Base-by-base conservation (phyloP, 148 eudicot genomes). In the Persicaria tinctoria region DNA sequence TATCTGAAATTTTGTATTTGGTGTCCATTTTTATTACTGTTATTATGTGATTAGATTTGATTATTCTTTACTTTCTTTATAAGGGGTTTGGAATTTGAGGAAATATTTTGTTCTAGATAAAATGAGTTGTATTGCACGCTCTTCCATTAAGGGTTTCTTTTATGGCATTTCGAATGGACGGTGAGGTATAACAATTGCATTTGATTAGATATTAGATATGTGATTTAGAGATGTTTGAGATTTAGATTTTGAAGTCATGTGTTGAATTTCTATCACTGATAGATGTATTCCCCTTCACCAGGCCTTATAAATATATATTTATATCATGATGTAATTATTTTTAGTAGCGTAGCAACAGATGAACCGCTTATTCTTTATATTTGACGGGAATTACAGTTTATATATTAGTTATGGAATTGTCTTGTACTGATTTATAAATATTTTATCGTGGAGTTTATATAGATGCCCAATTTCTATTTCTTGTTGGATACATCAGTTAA, bases 11-110 rank as follows among this genome's bases (percentile, higher is more conserved):
- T 72, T 51, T 18, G 45, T 62, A 32, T 59, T 13, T 23, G 13
- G 41, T 62, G 8, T 4, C 44, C 51, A 70, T 60, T 69, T 66
- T 59, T 59, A 32, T 6, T 54, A 18, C 5, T 18, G 4, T 51
- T 20, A 38, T 60, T 13, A 14, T 57, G 18, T 46, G 54, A 7
- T 55, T 77, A 50, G 9, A 47, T 66, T 76, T 38, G 41, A 49
- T 70, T 47, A 60, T 73, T 1, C 9, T 45, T 73, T 32, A 32
- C n/a, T 56, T 46, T 60, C 46, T 57, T 72, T 78, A 55, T 51
- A 46, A 60, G 70, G 27, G 76, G 70, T 17, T 76, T 73, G 73
- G 68, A 62, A 27, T 62, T 23, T n/a, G 1, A 41, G 44, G 4
- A 8, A 23, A 27, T 62, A 23, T 13, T 41, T 23, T 62, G 14